Conservation (phyloP, 164 flowering plant species). For the Magnolia officinalis region DNA sequence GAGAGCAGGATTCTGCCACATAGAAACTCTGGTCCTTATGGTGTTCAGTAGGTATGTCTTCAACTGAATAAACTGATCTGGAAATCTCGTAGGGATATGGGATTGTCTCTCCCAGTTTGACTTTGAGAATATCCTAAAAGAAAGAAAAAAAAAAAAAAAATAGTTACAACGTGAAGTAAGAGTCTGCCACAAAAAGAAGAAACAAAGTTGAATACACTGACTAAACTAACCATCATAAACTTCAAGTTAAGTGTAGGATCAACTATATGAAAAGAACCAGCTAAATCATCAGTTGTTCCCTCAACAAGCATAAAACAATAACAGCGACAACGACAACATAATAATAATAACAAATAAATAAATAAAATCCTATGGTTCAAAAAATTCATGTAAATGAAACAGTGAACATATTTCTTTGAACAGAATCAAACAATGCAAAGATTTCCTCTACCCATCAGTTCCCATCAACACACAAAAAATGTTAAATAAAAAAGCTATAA, state of each 20-base stretch:
- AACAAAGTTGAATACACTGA: neutral
- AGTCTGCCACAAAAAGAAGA: neutral
- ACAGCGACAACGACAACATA: neutral
- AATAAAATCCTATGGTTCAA: too few relatives aligned
- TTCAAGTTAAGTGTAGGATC: neutral
- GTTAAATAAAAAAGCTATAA: too few relatives aligned
- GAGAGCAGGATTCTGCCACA: conserved; percentile 37
- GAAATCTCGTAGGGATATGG: conserved; percentile 30
- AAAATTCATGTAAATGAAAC: too few relatives aligned
- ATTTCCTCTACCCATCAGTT: too few relatives aligned
- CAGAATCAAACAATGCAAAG: too few relatives aligned
- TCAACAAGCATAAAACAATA: neutral
- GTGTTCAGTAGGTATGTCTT: conserved; percentile 31
- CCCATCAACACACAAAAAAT: too few relatives aligned
- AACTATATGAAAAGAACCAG: neutral
- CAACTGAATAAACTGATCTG: conserved; percentile 44
- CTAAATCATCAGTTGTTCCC: neutral
- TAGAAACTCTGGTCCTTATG: conserved; percentile 24
- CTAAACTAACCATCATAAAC: neutral
- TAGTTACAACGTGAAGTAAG: neutral
- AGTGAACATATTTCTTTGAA: too few relatives aligned
- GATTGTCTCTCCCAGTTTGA: conserved; percentile 17
- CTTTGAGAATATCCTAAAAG: conserved; percentile 45
- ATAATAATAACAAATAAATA: too few relatives aligned
- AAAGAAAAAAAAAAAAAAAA: neutral